These are phyloP conservation scores for Sporothrix schenckii DNA, from an alignment of 2,329 filamentous ascomycete species.

Conservation along the genomic window DNA sequence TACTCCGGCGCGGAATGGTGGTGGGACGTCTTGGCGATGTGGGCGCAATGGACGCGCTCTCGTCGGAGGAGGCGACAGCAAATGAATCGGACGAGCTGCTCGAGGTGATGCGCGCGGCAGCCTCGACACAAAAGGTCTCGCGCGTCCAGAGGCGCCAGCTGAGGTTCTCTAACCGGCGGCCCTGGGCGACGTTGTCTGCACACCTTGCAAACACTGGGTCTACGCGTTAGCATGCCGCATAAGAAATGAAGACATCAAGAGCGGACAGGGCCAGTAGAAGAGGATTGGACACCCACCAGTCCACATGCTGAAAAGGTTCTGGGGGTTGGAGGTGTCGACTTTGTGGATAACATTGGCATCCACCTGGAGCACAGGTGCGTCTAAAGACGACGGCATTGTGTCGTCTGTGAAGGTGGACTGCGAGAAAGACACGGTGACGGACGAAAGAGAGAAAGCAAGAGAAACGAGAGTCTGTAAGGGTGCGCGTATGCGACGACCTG, in stretches of 20 bases:
- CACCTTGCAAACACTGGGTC: conserved; percentile 85
- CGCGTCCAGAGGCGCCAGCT: conserved; percentile 95
- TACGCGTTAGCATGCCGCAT: conserved; percentile 10
- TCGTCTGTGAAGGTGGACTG: conserved; percentile 33
- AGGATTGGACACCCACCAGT: conserved; percentile 67
- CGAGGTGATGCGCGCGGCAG: conserved; percentile 3
- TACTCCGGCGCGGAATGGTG: conserved; percentile 48
- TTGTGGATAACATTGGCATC: conserved; percentile 91
- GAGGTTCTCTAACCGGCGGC: conserved; percentile 88
- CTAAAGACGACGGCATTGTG: conserved; percentile 80
- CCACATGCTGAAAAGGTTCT: conserved; percentile 96
- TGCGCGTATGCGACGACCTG: conserved; percentile 20
- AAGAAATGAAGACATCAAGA: not conserved
- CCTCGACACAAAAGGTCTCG: conserved; percentile 86
- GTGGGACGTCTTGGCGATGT: conserved; percentile 51
- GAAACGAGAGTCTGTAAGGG: not conserved
- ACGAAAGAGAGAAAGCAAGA: not conserved
- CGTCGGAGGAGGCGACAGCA: conserved; percentile 35
- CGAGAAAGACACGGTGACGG: not conserved
- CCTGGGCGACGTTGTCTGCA: conserved; percentile 90
- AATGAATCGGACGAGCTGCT: conserved; percentile 21
- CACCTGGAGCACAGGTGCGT: conserved; percentile 85
- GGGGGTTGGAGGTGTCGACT: conserved; percentile 88
- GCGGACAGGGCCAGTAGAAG: too few species aligned
- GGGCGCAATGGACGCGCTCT: conserved; percentile 50